phyloP scores from a whole-genome alignment of 257 asterid species.

The Striga asiatica region DNA sequence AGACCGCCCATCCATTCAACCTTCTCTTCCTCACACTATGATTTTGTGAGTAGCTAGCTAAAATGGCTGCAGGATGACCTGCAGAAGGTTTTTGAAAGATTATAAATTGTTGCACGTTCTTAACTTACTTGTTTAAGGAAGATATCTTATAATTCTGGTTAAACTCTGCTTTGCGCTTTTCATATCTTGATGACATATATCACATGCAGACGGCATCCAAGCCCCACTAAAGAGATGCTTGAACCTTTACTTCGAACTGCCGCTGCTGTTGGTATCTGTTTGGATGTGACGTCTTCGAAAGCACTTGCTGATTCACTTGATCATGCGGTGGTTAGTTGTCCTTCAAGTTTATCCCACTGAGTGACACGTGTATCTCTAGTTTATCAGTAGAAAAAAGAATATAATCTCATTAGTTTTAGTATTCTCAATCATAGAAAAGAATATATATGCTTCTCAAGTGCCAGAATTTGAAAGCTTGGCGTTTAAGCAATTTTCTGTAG shows the following conservation, averaged over 20 bases:
- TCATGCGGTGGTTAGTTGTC: slow-evolving; percentile 64
- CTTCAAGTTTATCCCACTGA: slow-evolving; percentile 11
- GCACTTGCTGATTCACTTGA: slow-evolving; percentile 97
- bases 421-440: too few species aligned
- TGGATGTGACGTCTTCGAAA: slow-evolving; percentile 90
- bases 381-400: slow-evolving; percentile 12
- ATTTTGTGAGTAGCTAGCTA: neutral
- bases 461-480: neutral
- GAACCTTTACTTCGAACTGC: slow-evolving; percentile 91
- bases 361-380: neutral
- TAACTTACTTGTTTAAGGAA: neutral
- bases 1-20: slow-evolving; percentile 6
- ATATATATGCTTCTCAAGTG: too few species aligned
- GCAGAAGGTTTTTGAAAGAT: neutral
- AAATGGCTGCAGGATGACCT: neutral
- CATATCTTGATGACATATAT: slow-evolving; percentile 10
- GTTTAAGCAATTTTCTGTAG: neutral
- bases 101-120: neutral
- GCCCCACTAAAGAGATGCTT: slow-evolving; percentile 96
- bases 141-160: slow-evolving; percentile 8
- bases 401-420: neutral
- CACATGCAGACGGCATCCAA: slow-evolving; percentile 84
- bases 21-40: slow-evolving; percentile 6
- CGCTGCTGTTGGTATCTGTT: slow-evolving; percentile 73
- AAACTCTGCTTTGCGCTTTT: slow-evolving; percentile 5